Evolutionary conservation across 345 rosid species (phyloP), one percentile per base, ranked within the genome.

Genomic region (Chamaenerion angustifolium): DNA sequence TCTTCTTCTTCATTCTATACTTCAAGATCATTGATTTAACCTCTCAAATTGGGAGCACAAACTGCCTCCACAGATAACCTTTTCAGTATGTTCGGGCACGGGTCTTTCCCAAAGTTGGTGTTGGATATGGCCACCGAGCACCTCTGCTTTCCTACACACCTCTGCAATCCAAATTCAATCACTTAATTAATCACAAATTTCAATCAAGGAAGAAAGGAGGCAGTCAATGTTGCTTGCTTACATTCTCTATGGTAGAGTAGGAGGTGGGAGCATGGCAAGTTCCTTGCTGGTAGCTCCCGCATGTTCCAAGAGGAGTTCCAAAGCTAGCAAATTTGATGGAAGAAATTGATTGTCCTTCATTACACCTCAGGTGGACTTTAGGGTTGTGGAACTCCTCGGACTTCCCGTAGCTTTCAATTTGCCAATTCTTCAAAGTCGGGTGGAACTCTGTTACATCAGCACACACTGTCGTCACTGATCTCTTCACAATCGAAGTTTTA

Each of bases 341-440:
- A 46, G 85, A 75, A 57, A 93, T 85, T 12, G 83, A 56, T 60
- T 88, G 92, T 51, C 99, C 97, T 18, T 61, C 71, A 65, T 68
- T 77, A 57, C 99, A 93, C 55, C 59, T 71, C 67, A 93, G 68
- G 66, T 88, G 99, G 71, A 82, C 90, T 58, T 88, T 93, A 0
- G 99, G 95, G 61, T 75, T 80, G 58, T 71, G 97, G 62, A 85
- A 73, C 52, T 75, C 80, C 65, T 88, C 86, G 46, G 92, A 74
- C 72, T 72, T 84, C 12, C 99, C 99, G 4, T 92, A 87, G 84
- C 95, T 92, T 64, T 92, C 96, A 44, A 92, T 84, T 49, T 80
- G 98, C 98, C 98, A 92, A 65, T 88, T 93, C 83, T 88, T 85
- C 49, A 93, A 60, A 19, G 86, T 93, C 0, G 97, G 97, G 35